A percentile compares a stretch with the other conserved stretches of the same genome.
Evolutionary conservation across 257 asterid genomes (phyloP).

Genomic region (Nicotiana noctiflora): DNA sequence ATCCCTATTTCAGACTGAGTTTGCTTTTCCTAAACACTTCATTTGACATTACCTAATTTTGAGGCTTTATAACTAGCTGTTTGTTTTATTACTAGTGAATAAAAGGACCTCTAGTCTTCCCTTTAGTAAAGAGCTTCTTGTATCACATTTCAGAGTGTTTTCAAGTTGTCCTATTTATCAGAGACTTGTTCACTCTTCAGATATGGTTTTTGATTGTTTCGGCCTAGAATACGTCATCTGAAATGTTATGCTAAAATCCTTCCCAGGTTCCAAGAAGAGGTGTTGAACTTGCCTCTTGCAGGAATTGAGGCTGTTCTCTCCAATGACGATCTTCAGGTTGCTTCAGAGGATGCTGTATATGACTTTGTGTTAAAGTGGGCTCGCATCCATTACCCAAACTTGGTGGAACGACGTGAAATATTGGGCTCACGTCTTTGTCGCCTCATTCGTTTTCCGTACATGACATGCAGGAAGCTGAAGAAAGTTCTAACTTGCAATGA

Average conservation of each 20-base stretch:
- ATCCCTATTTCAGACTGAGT: background rate
- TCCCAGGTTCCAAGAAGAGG: conserved; percentile 17
- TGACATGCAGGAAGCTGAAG: conserved; percentile 19
- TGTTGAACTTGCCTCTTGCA: conserved; percentile 15
- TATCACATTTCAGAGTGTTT: background rate
- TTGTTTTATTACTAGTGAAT: background rate
- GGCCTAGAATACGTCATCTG: background rate
- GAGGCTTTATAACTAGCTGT: background rate
- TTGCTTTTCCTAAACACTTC: background rate
- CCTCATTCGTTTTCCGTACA: conserved; percentile 17
- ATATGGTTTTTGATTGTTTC: background rate
- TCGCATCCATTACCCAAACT: conserved; percentile 13
- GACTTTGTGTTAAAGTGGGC: conserved; percentile 19
- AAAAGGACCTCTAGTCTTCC: background rate
- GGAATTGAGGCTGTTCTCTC: conserved; percentile 16
- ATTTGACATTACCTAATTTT: background rate
- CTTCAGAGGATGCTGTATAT: conserved; percentile 16
- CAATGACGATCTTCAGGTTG: conserved; percentile 16
- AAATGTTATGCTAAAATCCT: background rate
- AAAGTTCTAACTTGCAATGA: conserved; percentile 17
- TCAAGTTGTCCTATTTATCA: background rate
- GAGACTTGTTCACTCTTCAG: background rate
- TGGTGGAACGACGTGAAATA: conserved; percentile 13
- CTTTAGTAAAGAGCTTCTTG: background rate
- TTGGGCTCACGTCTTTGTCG: conserved; percentile 7